Percentiles rank a stretch among this genome's conserved stretches.
phyloP scores from a whole-genome alignment of 2,329 filamentous ascomycete species.

The Fusarium tupiense region DNA sequence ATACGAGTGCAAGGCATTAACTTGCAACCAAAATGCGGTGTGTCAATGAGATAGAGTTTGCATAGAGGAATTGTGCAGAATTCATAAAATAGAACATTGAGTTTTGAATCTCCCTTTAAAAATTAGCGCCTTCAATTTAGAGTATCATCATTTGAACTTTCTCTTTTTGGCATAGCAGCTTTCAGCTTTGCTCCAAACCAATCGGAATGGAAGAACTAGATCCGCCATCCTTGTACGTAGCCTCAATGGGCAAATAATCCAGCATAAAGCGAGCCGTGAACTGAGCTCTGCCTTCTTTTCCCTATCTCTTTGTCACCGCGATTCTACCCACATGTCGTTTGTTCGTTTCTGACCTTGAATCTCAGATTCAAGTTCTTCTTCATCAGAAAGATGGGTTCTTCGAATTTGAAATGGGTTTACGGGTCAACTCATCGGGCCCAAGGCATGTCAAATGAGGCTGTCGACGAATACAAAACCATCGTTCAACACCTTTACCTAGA shows the following conservation, averaged over 20 bases:
- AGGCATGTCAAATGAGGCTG: background rate
- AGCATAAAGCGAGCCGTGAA: background rate
- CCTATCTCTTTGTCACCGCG: fast-evolving
- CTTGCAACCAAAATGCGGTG: fast-evolving
- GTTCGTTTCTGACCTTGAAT: fast-evolving
- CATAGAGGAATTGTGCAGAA: fast-evolving
- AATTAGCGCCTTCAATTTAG: background rate
- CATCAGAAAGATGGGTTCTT: fast-evolving
- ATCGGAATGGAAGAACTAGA: background rate
- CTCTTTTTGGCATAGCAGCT: background rate
- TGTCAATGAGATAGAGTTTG: fast-evolving
- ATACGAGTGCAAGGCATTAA: background rate
- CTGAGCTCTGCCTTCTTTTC: background rate
- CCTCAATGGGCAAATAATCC: fast-evolving
- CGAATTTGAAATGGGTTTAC: background rate
- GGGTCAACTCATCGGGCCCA: background rate
- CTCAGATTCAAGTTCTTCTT: fast-evolving
- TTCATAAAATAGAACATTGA: background rate
- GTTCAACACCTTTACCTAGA: background rate
- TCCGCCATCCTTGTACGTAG: background rate
- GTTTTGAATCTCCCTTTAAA: background rate
- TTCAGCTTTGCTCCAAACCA: fast-evolving
- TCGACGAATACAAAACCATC: background rate
- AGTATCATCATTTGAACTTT: background rate
- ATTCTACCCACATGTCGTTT: fast-evolving